Base-by-base conservation (phyloP, 2,329 filamentous ascomycete genomes). In the Apiospora kogelbergensis region DNA sequence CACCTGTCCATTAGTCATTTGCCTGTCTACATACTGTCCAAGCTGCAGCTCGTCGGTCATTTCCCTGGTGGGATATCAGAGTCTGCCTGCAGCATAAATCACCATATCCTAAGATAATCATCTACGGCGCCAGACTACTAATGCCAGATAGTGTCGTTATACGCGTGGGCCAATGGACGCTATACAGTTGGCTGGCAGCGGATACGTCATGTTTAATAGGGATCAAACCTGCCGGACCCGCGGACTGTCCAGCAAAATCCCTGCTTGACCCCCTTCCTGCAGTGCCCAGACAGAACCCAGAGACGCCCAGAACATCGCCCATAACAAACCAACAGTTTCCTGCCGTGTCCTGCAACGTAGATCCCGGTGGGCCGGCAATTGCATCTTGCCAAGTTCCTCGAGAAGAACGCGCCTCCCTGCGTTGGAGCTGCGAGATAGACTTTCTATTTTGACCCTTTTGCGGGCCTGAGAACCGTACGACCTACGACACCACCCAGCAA, bases 141-240 rank as follows among this genome's bases (percentile, higher is more conserved):
- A 57, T 30, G 48, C 17, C 48, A 57, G 26, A 30, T 57, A 57
- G 26, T 30, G 24, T 15, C 26, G 24, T 57, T 57, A 17, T 33
- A 30, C 17, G 48, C 15, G 46, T 26, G 24, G 22, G 46, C 46
- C 46, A 57, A 57, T 57, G 30, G n/a, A 24, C 48, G 48, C 48
- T 57, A 30, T 57, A 57, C 48, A 57, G 48, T 20, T 57, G 48
- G 48, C 24, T 33, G 48, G 26, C 48, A 20, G 48, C 48, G 26
- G 48, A 30, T 57, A 57, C 48, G 48, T 57, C 48, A 57, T 33
- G 48, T 33, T 53, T 33, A 57, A 57, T 57, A 57, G 48, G 26
- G 48, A 33, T 33, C 48, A 57, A 57, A 57, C 48, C 48, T 57
- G 48, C 26, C 48, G 48, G 48, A 57, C 48, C 48, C 48, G 48